Base-by-base conservation (phyloP, 768 basidiomycete species). In the Lactarius akahatsu region DNA sequence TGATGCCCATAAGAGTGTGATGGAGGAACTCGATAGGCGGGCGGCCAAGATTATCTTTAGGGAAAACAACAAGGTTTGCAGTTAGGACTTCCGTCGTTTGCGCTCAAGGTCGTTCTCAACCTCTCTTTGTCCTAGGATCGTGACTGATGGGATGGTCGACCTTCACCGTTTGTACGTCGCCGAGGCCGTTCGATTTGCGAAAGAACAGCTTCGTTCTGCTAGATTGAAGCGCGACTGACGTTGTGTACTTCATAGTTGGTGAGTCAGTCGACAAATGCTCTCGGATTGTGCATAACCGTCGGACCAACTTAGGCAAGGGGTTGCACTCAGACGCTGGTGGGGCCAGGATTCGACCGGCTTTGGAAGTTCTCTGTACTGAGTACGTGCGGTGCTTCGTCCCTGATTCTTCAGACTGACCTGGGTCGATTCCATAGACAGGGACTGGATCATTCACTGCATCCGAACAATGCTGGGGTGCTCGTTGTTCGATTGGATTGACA, bases 1-100 rank as follows among this genome's bases (percentile, higher is more conserved):
- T 1, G 34, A 26, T 9, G 28, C 43, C 4, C 28, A 47, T 18
- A 23, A 63, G 43, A 59, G 40, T 13, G 1, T 16, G 20, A 67
- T 30, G 62, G 32, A 56, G 34, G 26, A 16, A 6, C 9, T 59
- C 26, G n/a, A 67, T 60, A 43, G 18, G 43, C 45, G 9, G 16
- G 66, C 66, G 1, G 66, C 65, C 16, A 38, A 30, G 18, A 56
- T 67, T 1, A 26, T 60, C 5, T 63, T 63, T 9, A 56, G 9
- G 43, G 26, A 59, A 34, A 67, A 67, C 7, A 67, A 67, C 57
- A 58, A 67, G 66, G 66, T 67, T 43, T n/a, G 61, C 3, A 3
- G 3, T n/a, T 10, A 41, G 11, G 15, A 52, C n/a, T 45, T 16
- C 15, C 52, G 16, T 34, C 38, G 32, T 28, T 9, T 38, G 11